Evolutionary conservation across 208 protist genomes (phyloP), one percentile per base, ranked within the genome.

Genomic region (Leishmania tropica): DNA sequence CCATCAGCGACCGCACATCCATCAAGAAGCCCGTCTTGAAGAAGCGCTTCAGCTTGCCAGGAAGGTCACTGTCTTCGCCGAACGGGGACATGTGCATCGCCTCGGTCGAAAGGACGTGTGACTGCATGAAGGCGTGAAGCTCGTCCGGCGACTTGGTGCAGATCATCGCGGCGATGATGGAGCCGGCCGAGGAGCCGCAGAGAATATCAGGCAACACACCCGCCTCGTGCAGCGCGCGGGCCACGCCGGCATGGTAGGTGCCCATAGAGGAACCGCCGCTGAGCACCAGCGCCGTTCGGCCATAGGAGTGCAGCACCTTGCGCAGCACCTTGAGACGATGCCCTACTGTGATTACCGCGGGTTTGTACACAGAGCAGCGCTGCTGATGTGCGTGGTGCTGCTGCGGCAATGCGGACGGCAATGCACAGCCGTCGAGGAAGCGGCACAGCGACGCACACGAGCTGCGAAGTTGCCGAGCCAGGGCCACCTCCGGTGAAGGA

Each of bases 221-320:
- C 42, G 83, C 83, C 68, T 95, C 86, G 80, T 91, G 93, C 24
- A 97, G 84, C 17, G 85, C 88, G 28, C 90, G 84, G 21, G 89
- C 80, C 54, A 96, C 91, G 37, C 91, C 93, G 45, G 87, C 89
- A 84, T 97, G 96, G 83, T 95, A 97, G 35, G 95, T 89, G n/a
- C 92, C 92, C 81, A 97, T 84, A 21, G 91, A 90, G 8, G 87
- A 75, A 6, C 93, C 94, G 31, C 93, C 94, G 78, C 87, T 93
- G 24, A 98, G 81, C 58, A 98, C 82, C 17, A 97, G 85, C 31
- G 93, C 93, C n/a, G 91, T 93, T 4, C 93, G 82, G 15, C 93
- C 94, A 78, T 86, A 95, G n/a, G 90, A 90, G 31, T 83, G 88
- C 47, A 89, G 73, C 48, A 89, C 86, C 74, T 93, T 81, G 45